These are phyloP conservation scores for Gremmenia infestans DNA, from an alignment of 2,329 filamentous ascomycete species.

Conservation along the genomic window DNA sequence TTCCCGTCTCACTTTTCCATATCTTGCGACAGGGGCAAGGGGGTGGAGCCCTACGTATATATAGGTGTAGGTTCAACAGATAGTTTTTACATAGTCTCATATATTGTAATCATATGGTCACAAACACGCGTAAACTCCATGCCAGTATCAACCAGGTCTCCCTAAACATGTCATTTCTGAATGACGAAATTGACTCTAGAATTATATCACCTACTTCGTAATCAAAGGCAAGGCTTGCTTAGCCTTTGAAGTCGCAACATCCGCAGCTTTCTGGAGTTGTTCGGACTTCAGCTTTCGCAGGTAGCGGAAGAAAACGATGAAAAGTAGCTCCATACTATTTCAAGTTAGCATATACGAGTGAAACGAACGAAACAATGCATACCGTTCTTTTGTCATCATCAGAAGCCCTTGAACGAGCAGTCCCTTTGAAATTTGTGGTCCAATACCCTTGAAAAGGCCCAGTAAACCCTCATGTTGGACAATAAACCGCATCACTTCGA, in stretches of 20 bases:
- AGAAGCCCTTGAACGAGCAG: conserved; percentile 89
- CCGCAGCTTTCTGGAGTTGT: conserved; percentile 63
- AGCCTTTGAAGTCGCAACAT: conserved; percentile 57
- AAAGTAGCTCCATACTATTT: conserved; percentile 75
- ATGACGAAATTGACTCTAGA: conserved; percentile 1
- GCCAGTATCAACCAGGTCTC: conserved; percentile 3
- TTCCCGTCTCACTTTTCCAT: no score
- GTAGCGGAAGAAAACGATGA: conserved; percentile 81
- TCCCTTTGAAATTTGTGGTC: conserved; percentile 88
- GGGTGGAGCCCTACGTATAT: no score
- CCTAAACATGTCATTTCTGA: not conserved
- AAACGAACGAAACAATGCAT: conserved; percentile 27
- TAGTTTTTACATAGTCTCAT: not conserved
- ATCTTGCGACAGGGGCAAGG: no score
- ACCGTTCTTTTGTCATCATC: conserved; percentile 99
- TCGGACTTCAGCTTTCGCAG: conserved; percentile 64
- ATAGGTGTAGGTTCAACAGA: not conserved
- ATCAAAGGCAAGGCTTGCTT: conserved; percentile 33
- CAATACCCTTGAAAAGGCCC: conserved; percentile 95
- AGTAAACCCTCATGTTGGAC: conserved; percentile 76
- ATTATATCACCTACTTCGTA: conserved; percentile 25
- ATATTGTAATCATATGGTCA: conserved; percentile 5
- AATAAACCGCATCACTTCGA: conserved; percentile 94
- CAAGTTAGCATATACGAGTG: conserved; percentile 8
- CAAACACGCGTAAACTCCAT: conserved; percentile 7